These are phyloP conservation scores for Capronia epimyces DNA, from an alignment of 2,329 filamentous ascomycete species.

Conservation along the genomic window DNA sequence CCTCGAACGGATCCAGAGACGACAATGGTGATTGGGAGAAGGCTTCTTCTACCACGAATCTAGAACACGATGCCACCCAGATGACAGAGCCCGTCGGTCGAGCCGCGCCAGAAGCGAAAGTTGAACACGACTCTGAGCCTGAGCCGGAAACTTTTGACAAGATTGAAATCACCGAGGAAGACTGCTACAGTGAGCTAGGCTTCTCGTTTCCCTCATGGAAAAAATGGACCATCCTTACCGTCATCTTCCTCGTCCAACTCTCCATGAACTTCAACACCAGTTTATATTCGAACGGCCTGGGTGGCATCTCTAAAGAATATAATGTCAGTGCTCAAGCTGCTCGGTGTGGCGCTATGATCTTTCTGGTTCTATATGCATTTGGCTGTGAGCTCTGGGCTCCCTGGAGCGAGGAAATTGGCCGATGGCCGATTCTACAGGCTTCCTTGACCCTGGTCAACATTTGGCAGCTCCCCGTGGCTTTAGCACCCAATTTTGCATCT, in stretches of 20 bases:
- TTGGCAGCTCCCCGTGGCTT: conserved; percentile 65
- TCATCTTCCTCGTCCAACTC: conserved; percentile 68
- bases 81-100: conserved; percentile 13
- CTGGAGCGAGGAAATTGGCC: conserved; percentile 77
- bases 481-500: conserved; percentile 67
- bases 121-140: conserved; percentile 5
- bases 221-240: conserved; percentile 68
- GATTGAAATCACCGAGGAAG: conserved; percentile 47
- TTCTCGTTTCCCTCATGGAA: conserved; percentile 53
- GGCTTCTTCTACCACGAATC: conserved; percentile 18
- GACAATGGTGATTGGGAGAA: conserved; percentile 20
- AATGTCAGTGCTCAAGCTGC: conserved; percentile 62
- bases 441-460: conserved; percentile 72
- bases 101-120: conserved; percentile 3
- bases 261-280: conserved; percentile 78
- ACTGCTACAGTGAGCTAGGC: conserved; percentile 62
- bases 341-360: conserved; percentile 69
- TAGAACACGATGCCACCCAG: conserved; percentile 8
- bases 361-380: conserved; percentile 74
- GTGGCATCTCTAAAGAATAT: conserved; percentile 63
- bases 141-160: conserved; percentile 25
- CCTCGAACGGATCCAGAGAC: conserved; percentile 2
- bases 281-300: conserved; percentile 64
- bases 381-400: conserved; percentile 85
- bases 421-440: conserved; percentile 67